Percentiles rank a stretch among this genome's conserved stretches.
Conservation (phyloP, 2,329 filamentous ascomycete genomes). For the Neonectria neomacrospora region DNA sequence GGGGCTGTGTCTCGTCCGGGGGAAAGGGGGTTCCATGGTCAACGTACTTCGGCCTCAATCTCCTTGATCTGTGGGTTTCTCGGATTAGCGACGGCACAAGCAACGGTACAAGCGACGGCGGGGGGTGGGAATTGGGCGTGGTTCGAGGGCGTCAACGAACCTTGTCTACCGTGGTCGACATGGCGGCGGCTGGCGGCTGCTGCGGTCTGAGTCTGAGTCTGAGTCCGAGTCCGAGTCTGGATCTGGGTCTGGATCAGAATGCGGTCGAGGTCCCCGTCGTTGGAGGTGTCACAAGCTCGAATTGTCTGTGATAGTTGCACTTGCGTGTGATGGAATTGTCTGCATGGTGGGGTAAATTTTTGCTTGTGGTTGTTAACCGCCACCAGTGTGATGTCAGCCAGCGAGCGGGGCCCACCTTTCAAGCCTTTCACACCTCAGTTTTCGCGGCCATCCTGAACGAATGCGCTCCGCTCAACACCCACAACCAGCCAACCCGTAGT, state of each 20-base stretch:
- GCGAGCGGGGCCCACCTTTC: conserved; percentile 20
- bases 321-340: conserved; percentile 38
- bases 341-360: conserved; percentile 56
- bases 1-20: conserved; percentile 18
- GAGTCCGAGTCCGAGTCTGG: conserved; percentile 1
- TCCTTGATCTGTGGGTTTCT: conserved; percentile 80
- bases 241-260: conserved; percentile 25
- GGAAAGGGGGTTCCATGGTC: conserved; percentile 20
- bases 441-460: not conserved
- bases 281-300: conserved; percentile 13
- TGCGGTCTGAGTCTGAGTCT: conserved; percentile 15
- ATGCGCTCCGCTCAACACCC: not conserved
- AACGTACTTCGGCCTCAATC: conserved; percentile 89
- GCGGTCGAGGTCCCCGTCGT: conserved; percentile 22
- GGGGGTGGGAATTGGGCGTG: conserved; percentile 10
- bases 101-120: not conserved
- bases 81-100: conserved; percentile 48
- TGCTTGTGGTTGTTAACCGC: conserved; percentile 32
- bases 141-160: conserved; percentile 57
- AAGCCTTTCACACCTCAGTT: conserved; percentile 2
- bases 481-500: not conserved
- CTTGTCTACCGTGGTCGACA: conserved; percentile 99
- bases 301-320: conserved; percentile 40
- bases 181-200: conserved; percentile 60
- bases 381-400: conserved; percentile 49